Conservation (phyloP, 2,329 filamentous ascomycete species). For the Aspergillus sp. region DNA sequence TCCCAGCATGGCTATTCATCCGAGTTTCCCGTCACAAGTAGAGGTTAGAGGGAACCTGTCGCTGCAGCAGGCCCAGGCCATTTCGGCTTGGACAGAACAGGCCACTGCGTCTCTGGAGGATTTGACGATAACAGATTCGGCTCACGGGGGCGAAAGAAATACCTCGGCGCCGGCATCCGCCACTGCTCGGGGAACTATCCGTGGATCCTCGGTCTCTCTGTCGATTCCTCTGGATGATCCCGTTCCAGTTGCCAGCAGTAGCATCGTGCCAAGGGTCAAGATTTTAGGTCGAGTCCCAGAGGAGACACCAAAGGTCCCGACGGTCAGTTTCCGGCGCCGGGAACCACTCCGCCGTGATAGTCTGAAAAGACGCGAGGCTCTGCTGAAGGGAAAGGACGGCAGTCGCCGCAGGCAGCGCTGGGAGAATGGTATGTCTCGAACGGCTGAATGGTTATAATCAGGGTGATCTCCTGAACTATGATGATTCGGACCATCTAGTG, state of each 20-base stretch:
- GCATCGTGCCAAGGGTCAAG: slow-evolving; percentile 37
- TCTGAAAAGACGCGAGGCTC: slow-evolving; percentile 69
- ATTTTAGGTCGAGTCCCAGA: slow-evolving; percentile 20
- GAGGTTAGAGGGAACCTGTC: slow-evolving; percentile 34
- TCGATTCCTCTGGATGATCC: slow-evolving; percentile 75
- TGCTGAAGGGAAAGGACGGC: slow-evolving; percentile 89
- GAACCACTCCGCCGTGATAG: slow-evolving; percentile 64
- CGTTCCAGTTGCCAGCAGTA: slow-evolving; percentile 33
- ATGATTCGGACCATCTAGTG: not conserved
- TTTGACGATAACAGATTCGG: slow-evolving; percentile 38
- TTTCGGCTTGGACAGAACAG: slow-evolving; percentile 68
- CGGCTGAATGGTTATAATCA: not conserved
- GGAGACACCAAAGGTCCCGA: slow-evolving; percentile 34
- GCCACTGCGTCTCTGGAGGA: slow-evolving; percentile 44
- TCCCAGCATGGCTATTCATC: slow-evolving; percentile 48
- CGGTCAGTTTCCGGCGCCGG: slow-evolving; percentile 55
- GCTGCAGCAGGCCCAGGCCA: slow-evolving; percentile 56
- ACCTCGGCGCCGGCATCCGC: slow-evolving; percentile 60
- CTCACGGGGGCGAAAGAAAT: slow-evolving; percentile 26
- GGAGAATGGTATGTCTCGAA: slow-evolving; percentile 77
- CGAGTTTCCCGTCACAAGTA: slow-evolving; percentile 35
- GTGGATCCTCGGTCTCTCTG: slow-evolving; percentile 66
- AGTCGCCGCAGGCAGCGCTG: slow-evolving; percentile 83
- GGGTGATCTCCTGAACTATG: slow-evolving; percentile 1
- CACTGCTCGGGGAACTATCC: slow-evolving; percentile 48